Evolutionary conservation across 2,329 filamentous ascomycete genomes (phyloP), one percentile per base, ranked within the genome.

Genomic region (Epichloe uncinata): DNA sequence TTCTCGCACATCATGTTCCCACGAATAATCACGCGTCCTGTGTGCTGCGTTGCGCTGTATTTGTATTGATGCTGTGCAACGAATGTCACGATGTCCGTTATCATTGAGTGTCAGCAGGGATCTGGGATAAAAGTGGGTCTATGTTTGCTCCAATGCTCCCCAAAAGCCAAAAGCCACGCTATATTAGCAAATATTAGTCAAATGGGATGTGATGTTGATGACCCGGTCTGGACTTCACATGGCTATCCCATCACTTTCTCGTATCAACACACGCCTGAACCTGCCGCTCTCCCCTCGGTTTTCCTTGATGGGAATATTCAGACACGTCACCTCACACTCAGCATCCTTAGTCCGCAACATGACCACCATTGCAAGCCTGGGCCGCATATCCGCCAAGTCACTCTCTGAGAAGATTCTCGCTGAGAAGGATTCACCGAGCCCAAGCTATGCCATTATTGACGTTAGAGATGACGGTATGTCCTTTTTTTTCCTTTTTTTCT

Each of bases 401-500:
- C 80, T 95, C 48, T 81, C 85, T 0, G 68, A 78, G 18, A 72
- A 81, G 47, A 74, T 91, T 15, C 73, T 82, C 22, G 71, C 73
- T 13, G 69, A 73, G 57, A 66, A 59, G 36, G 61, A 70, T 48
- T 58, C 61, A 33, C 56, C 61, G 47, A 64, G 70, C 52, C 68
- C 64, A 50, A 69, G 65, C 60, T 74, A 89, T 51, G 87, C 87
- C 9, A 73, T 97, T 37, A 77, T 97, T 52, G 93, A 97, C 65
- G 93, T 97, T 7, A 82, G 93, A 51, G 93, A 96, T 65, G 81
- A 82, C 56, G 84, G 84, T 85, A 66, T 49, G 69, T 16, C 18
- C 18, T 18, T 30, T 47, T 3, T 33, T 38, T 20, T 20, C 18
- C 16, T 30, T 47, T 3, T 33, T 38, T 20, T 30, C 46, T 3